These are phyloP conservation scores for Arthrinium puccinioides DNA, from an alignment of 2,329 filamentous ascomycete species.

Conservation along the genomic window DNA sequence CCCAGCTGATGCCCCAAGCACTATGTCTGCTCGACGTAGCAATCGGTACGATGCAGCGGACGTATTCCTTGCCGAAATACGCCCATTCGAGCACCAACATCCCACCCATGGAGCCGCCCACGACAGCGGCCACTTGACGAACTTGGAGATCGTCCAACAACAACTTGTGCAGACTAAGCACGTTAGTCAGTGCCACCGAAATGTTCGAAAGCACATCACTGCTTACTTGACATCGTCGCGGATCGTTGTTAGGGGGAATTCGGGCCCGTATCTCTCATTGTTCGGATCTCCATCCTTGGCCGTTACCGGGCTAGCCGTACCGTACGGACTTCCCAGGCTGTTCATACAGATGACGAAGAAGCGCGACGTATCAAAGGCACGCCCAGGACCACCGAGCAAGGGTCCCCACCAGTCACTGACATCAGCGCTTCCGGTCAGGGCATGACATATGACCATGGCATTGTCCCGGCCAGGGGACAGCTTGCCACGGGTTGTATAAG, in stretches of 20 bases:
- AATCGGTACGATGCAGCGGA: constrained; percentile 73
- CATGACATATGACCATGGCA: constrained; percentile 74
- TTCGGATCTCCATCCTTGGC: constrained; percentile 71
- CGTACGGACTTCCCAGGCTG: constrained; percentile 78
- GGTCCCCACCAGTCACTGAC: constrained; percentile 87
- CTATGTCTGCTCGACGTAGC: constrained; percentile 80
- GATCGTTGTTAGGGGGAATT: constrained; percentile 93
- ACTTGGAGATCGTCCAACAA: constrained; percentile 76
- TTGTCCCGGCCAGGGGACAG: constrained; percentile 54
- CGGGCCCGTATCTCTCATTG: constrained; percentile 80
- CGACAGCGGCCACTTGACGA: constrained; percentile 67
- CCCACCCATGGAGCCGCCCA: constrained; percentile 80
- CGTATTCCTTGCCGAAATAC: constrained; percentile 82
- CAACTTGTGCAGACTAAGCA: constrained; percentile 63
- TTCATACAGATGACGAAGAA: constrained; percentile 88
- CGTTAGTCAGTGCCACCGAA: constrained; percentile 3
- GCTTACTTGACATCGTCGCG: constrained; percentile 88
- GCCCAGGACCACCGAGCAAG: constrained; percentile 67
- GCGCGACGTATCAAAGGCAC: constrained; percentile 72
- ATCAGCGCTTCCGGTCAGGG: constrained; percentile 77
- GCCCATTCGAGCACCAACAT: constrained; percentile 91
- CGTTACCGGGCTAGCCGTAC: constrained; percentile 82
- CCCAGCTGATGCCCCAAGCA: constrained; percentile 88
- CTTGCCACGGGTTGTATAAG: constrained; percentile 58
- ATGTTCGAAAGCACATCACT: too few species aligned